These are phyloP conservation scores for Yamadazyma spencermartinsiae DNA, from an alignment of 1,139 yeast species.

Conservation along the genomic window DNA sequence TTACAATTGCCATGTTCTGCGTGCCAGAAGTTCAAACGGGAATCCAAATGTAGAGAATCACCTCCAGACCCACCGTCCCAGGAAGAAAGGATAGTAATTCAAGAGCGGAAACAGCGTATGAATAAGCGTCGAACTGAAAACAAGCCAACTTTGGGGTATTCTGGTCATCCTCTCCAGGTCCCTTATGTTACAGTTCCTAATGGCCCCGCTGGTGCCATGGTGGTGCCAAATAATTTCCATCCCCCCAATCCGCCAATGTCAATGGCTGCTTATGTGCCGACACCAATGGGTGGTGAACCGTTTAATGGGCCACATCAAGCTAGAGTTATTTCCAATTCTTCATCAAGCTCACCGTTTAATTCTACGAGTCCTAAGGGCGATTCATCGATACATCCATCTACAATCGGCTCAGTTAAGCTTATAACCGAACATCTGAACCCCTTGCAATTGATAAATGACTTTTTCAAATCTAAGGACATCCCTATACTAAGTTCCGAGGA, in stretches of 20 bases:
- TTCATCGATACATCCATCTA: neutral
- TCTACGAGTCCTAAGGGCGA: neutral
- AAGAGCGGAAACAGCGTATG: conserved; percentile 25
- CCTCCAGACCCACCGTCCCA: conserved; percentile 52
- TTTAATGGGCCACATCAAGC: no score
- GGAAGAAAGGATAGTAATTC: conserved; percentile 24
- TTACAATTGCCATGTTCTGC: conserved; percentile 50
- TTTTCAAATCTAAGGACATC: neutral
- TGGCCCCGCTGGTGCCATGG: no score
- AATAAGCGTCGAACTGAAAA: conserved; percentile 9
- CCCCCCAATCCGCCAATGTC: no score
- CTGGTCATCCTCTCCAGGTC: neutral
- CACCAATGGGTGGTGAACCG: no score
- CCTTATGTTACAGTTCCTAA: no score
- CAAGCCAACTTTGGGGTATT: neutral
- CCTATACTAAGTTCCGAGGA: neutral
- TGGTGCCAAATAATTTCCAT: no score
- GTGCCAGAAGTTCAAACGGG: conserved; percentile 45
- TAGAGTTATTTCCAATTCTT: no score
- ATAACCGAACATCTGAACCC: neutral
- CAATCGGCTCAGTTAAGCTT: neutral
- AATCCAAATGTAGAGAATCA: conserved; percentile 33
- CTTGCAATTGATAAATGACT: neutral
- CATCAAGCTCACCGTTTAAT: neutral
- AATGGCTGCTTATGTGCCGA: no score